Conservation (phyloP, 768 basidiomycete species). For the Cubamyces sp. region DNA sequence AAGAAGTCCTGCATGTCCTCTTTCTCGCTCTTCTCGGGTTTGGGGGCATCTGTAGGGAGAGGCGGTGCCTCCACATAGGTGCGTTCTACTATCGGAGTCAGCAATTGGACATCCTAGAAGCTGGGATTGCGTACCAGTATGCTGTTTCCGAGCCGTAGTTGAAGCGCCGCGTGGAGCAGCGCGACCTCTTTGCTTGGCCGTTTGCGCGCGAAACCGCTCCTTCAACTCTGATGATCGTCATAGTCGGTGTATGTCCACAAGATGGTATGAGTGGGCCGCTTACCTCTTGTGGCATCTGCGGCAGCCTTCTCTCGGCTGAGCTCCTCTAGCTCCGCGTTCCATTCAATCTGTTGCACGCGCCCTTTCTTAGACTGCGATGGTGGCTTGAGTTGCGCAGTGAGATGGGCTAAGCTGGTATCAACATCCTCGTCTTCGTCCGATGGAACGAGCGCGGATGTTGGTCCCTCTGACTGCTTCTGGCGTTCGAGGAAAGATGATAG, state of each 20-base stretch:
- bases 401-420: constrained; percentile 59
- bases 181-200: constrained; percentile 30
- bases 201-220: constrained; percentile 34
- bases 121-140: constrained; percentile 5
- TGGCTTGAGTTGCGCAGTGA: constrained; percentile 34
- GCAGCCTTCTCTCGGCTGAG: constrained; percentile 70
- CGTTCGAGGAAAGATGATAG: constrained; percentile 66
- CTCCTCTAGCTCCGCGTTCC: constrained; percentile 68
- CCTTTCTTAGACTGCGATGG: constrained; percentile 55
- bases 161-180: constrained; percentile 21
- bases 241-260: neutral
- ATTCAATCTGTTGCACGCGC: constrained; percentile 63
- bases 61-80: constrained; percentile 53
- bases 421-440: constrained; percentile 53
- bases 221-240: constrained; percentile 33
- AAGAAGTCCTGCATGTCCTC: constrained; percentile 72
- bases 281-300: constrained; percentile 79
- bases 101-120: neutral
- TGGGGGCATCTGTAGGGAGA: constrained; percentile 44
- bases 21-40: constrained; percentile 48
- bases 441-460: constrained; percentile 13
- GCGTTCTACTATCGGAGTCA: constrained; percentile 32
- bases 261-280: constrained; percentile 20
- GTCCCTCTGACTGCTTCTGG: constrained; percentile 49
- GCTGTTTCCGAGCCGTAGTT: constrained; percentile 1